These are phyloP conservation scores for Leucocoprinus gongylophorus DNA, from an alignment of 1,284 basidiomycete species.

Conservation along the genomic window DNA sequence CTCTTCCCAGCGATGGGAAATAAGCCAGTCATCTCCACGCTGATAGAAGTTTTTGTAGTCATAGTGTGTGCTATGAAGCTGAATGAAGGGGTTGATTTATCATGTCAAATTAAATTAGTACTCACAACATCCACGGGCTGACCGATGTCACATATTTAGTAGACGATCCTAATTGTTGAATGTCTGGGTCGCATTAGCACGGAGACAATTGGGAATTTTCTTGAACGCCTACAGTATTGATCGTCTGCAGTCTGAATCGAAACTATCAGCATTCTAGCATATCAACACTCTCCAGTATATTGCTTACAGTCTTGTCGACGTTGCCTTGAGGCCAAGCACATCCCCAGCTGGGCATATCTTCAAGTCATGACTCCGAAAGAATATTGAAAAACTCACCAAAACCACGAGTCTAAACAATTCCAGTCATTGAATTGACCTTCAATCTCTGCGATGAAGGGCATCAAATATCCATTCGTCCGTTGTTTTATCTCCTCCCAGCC, in stretches of 20 bases:
- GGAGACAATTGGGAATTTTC: neutral
- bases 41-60: slow-evolving; percentile 36
- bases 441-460: slow-evolving; percentile 39
- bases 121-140: slow-evolving; percentile 39
- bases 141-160: slow-evolving; percentile 35
- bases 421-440: slow-evolving; percentile 32
- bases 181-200: slow-evolving; percentile 24
- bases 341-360: slow-evolving; percentile 32
- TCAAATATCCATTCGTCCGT: slow-evolving; percentile 35
- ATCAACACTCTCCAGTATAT: neutral
- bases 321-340: slow-evolving; percentile 41
- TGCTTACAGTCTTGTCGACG: slow-evolving; percentile 30
- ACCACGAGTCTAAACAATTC: slow-evolving; percentile 38
- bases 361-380: neutral
- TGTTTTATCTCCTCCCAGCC: slow-evolving; percentile 36
- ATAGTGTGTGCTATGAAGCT: slow-evolving; percentile 31
- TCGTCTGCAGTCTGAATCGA: slow-evolving; percentile 9
- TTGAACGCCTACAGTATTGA: slow-evolving; percentile 10
- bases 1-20: slow-evolving; percentile 38
- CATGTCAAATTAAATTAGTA: no score
- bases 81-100: neutral
- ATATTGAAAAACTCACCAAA: slow-evolving; percentile 30
- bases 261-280: neutral
- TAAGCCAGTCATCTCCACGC: slow-evolving; percentile 37
- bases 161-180: slow-evolving; percentile 29